Percentiles rank a stretch among this genome's conserved stretches.
phyloP scores from a whole-genome alignment of 768 basidiomycete genomes.

The Polyporus arcularius region DNA sequence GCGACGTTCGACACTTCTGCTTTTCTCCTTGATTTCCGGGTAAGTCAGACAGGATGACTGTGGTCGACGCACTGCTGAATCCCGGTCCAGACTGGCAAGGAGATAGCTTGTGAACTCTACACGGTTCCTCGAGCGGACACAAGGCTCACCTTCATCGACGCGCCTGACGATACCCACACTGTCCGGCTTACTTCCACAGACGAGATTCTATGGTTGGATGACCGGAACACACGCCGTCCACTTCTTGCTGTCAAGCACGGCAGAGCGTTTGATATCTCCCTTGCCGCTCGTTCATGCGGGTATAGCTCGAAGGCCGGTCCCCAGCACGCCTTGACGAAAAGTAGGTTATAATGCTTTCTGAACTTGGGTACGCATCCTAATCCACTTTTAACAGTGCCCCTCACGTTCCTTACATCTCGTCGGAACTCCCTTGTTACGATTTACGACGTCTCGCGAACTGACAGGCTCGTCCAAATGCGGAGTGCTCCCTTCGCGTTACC shows the following conservation, averaged over 20 bases:
- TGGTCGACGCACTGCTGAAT: not conserved
- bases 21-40: constrained; percentile 56
- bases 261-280: constrained; percentile 59
- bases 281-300: constrained; percentile 41
- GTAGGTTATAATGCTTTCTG: constrained; percentile 26
- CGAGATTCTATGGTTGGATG: constrained; percentile 71
- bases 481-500: constrained; percentile 48
- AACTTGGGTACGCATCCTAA: not conserved
- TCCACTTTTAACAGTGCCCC: constrained; percentile 37
- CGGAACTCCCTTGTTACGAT: constrained; percentile 59
- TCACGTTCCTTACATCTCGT: constrained; percentile 62
- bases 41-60: constrained; percentile 33
- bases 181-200: constrained; percentile 60
- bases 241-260: constrained; percentile 63
- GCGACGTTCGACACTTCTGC: constrained; percentile 49
- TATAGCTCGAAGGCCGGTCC: too few relatives aligned
- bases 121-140: constrained; percentile 35
- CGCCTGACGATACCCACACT: constrained; percentile 42
- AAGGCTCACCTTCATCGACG: constrained; percentile 57
- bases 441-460: constrained; percentile 58
- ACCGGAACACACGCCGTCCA: constrained; percentile 55
- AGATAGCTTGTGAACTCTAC: constrained; percentile 33
- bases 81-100: not conserved
- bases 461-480: constrained; percentile 46
- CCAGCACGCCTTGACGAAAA: constrained; percentile 30